Evolutionary conservation across 2,329 filamentous ascomycete species (phyloP), one percentile per base, ranked within the genome.

Genomic region (Blastomyces emzantsi): DNA sequence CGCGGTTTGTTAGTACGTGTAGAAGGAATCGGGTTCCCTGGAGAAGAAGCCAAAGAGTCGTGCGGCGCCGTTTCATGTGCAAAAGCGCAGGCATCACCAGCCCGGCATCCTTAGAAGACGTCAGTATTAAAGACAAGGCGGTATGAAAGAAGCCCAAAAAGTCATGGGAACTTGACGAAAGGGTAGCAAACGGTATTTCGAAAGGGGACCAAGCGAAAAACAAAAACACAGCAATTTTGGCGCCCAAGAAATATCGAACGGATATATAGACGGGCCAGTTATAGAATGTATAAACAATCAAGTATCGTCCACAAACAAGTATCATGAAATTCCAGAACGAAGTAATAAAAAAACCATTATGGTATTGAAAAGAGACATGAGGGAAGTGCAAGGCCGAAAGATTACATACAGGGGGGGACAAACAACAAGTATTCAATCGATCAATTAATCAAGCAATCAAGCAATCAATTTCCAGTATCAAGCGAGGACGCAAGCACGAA

Each of bases 1-100:
- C 33, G 45, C 68, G 64, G 36, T 67, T 49, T 28, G 64, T 25
- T 62, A 52, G 61, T 33, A 64, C 51, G 62, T 58, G 65, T 49
- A 62, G 63, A 63, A 56, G 66, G 66, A 45, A 36, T 54, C 39
- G 61, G 64, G 57, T 56, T 56, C 61, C 66, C 68, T 33, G n/a
- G 19, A 1, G 57, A 30, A 60, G 66, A 28, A 52, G 65, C 56
- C 51, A 65, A 64, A 51, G 62, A 49, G 55, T 66, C 65, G 59
- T 69, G 66, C 64, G 63, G 64, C 51, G 70, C 69, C 63, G 65
- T 68, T 71, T 78, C 77, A 69, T 84, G 82, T 66, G 77, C 69
- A 71, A 78, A 85, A 41, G 76, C 78, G 68, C 83, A 85, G 60
- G 76, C 70, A 67, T 77, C 74, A 62, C 82, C 82, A 65, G 80